These are phyloP conservation scores for Boletus rufocinnamomeus DNA, from an alignment of 768 basidiomycete species.

Conservation along the genomic window DNA sequence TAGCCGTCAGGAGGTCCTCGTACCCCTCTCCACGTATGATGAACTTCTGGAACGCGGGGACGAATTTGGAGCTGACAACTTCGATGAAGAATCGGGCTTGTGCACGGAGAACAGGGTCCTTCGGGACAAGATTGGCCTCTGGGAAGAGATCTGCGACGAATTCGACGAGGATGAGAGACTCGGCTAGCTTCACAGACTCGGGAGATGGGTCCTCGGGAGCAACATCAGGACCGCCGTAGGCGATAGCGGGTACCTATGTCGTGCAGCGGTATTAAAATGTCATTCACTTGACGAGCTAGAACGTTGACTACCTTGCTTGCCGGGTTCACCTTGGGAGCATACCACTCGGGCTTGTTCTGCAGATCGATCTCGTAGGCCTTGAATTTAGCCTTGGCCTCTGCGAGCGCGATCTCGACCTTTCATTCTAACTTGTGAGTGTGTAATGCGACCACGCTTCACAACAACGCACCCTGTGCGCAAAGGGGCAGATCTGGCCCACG, in stretches of 20 bases:
- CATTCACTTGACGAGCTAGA: not conserved
- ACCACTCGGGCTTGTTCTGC: slow-evolving; percentile 69
- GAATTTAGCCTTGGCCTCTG: slow-evolving; percentile 52
- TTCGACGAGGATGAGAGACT: slow-evolving; percentile 67
- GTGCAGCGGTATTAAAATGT: not conserved
- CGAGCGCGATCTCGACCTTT: slow-evolving; percentile 62
- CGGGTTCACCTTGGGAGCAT: slow-evolving; percentile 63
- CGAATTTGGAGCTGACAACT: slow-evolving; percentile 47
- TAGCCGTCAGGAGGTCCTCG: slow-evolving; percentile 42
- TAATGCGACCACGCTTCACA: not conserved
- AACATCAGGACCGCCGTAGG: slow-evolving; percentile 62
- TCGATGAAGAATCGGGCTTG: slow-evolving; percentile 66
- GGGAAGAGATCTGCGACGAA: slow-evolving; percentile 64
- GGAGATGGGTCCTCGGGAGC: slow-evolving; percentile 57
- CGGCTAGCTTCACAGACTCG: slow-evolving; percentile 60
- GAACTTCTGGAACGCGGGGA: slow-evolving; percentile 40
- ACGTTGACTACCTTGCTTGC: slow-evolving; percentile 55
- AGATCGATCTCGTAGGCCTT: slow-evolving; percentile 61
- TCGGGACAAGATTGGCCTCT: slow-evolving; percentile 49
- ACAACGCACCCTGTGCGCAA: slow-evolving; percentile 52
- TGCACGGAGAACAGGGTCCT: slow-evolving; percentile 57
- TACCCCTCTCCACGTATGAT: slow-evolving; percentile 42
- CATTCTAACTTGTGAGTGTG: not conserved
- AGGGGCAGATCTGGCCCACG: slow-evolving; percentile 52
- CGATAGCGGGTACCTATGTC: slow-evolving; percentile 38